Base-by-base conservation (phyloP, 208 protist genomes). In the Acanthamoeba sp. region DNA sequence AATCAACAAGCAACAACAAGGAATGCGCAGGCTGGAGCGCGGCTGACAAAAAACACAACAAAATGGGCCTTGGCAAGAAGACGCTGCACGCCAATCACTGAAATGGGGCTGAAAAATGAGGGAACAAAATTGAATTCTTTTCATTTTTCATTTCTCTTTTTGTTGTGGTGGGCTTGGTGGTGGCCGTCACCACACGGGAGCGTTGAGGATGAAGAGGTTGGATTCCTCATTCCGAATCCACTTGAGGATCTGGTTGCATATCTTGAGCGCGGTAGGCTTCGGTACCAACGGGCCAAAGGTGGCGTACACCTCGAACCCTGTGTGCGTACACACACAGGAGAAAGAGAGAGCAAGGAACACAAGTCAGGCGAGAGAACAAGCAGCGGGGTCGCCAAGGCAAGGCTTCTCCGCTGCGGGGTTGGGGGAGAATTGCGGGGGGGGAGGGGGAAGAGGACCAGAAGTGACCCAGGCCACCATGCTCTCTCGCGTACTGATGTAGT, bases 161-260 rank as follows among this genome's bases (percentile, higher is more conserved):
- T 20, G 3, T n/a, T 59, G 20, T 32, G 20, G 2, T 32, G 59
- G 59, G 64, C 4, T 32, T 73, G 16, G 34, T 14, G 18, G 5
- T 22, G 27, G 2, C 7, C 7, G 34, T 92, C 36, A 92, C 87
- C 87, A 92, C 7, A 73, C 59, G 24, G 59, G 87, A 1, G 87
- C 34, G 87, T 92, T 73, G 40, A 92, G 59, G 40, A 96, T 91
- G 52, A 96, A 96, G 40, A 96, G 80, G 57, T 38, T 95, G 45
- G 84, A 62, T 69, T 97, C 96, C 55, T 96, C 93, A 32, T 95
- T 57, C 66, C 95, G 96, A 32, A 97, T 95, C 96, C 96, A 97
- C 40, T 84, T 66, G n/a, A 97, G 80, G 34, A 97, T 48, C 4
- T 57, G 27, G 52, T 94, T 93, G 50, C 94, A 95, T 32, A 91